Conservation (phyloP, 177 flowering plant genomes). For the Vitis hybrid region DNA sequence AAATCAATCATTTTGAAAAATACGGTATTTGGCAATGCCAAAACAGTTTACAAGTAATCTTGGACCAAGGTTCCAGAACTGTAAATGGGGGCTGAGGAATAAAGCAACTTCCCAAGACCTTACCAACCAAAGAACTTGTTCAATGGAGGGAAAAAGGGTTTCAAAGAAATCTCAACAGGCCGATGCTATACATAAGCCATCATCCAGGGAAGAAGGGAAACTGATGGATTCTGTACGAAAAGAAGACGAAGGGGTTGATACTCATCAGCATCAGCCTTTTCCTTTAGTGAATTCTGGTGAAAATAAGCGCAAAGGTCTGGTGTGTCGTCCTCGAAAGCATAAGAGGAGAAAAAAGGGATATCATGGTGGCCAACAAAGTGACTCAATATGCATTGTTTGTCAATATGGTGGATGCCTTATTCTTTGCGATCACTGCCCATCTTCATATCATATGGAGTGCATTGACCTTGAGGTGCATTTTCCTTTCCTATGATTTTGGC, state of each 20-base stretch:
- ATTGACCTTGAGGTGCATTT: constrained; percentile 23
- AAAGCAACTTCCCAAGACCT: constrained; percentile 1
- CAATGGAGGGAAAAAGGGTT: not conserved
- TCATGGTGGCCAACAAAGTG: constrained; percentile 8
- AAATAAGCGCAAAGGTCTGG: constrained; percentile 19
- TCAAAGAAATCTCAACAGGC: not conserved
- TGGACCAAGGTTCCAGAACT: not conserved
- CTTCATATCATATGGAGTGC: constrained; percentile 30
- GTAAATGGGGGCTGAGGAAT: not conserved
- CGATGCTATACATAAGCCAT: not conserved
- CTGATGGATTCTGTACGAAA: constrained; percentile 5
- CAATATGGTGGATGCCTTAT: constrained; percentile 25
- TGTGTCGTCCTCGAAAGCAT: constrained; percentile 17
- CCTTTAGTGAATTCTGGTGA: constrained; percentile 5
- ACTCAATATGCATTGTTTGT: constrained; percentile 27
- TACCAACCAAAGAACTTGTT: not conserved
- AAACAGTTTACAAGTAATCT: not conserved
- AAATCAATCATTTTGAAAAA: not conserved
- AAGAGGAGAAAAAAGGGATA: constrained; percentile 11
- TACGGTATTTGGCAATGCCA: not conserved
- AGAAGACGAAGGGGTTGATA: constrained; percentile 2
- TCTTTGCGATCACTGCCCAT: constrained; percentile 29
- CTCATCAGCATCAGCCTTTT: not conserved
- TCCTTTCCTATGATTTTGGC: not conserved
- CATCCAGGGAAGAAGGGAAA: not conserved